These are phyloP conservation scores for Salix dunnii DNA, from an alignment of 345 rosid genomes.

Conservation along the genomic window DNA sequence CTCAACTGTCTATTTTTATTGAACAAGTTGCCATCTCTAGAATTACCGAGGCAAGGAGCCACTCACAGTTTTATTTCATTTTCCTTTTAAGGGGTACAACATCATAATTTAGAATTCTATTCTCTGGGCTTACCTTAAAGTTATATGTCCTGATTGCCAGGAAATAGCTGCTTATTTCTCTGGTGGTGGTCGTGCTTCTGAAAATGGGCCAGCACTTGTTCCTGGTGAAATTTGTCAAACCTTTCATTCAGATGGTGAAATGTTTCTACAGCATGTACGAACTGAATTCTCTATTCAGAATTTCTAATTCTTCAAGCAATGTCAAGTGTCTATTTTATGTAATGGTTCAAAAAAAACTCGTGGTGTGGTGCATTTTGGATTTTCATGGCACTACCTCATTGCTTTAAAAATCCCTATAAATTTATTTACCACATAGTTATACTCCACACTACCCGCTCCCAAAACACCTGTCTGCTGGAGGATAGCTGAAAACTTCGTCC, in stretches of 20 bases:
- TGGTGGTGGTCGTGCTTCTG: slow-evolving; percentile 57
- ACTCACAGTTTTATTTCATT: slow-evolving; percentile 9
- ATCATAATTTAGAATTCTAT: slow-evolving; percentile 3
- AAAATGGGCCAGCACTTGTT: slow-evolving; percentile 74
- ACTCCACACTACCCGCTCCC: background rate
- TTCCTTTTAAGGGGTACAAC: background rate
- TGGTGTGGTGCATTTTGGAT: background rate
- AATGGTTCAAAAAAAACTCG: background rate
- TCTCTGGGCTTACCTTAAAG: slow-evolving; percentile 8
- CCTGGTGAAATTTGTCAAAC: slow-evolving; percentile 85
- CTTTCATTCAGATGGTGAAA: slow-evolving; percentile 78
- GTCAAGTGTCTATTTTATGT: background rate
- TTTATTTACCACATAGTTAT: background rate
- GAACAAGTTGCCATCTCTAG: slow-evolving; percentile 85
- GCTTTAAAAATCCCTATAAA: background rate
- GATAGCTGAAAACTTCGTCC: background rate
- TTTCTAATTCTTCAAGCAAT: background rate
- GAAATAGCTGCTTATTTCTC: slow-evolving; percentile 85
- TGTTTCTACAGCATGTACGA: slow-evolving; percentile 80
- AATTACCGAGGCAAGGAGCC: slow-evolving; percentile 74
- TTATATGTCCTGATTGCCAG: slow-evolving; percentile 38
- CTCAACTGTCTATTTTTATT: slow-evolving; percentile 77
- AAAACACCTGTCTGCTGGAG: background rate
- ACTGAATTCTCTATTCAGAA: background rate
- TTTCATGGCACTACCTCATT: background rate